These are phyloP conservation scores for Capsicum baccatum DNA, from an alignment of 257 asterid genomes.

Conservation along the genomic window DNA sequence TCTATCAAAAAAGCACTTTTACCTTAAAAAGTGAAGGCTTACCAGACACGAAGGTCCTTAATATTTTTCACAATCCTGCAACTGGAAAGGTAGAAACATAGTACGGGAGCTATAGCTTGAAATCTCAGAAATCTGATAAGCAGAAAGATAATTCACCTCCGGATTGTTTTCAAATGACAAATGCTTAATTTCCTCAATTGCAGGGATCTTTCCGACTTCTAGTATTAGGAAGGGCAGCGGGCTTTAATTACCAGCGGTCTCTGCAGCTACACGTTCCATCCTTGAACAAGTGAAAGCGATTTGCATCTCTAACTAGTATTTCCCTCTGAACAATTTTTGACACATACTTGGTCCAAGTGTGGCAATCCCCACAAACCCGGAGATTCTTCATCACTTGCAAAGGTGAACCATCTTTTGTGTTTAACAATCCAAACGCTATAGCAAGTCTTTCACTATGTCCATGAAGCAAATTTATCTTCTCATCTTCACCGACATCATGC, in stretches of 20 bases:
- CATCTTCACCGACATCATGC: conserved; percentile 62
- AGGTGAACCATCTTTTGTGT: conserved; percentile 58
- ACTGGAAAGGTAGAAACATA: background rate
- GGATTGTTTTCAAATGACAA: background rate
- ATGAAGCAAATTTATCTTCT: conserved; percentile 57
- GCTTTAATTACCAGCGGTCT: conserved; percentile 56
- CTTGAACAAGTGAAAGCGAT: conserved; percentile 60
- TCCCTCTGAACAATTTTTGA: conserved; percentile 57
- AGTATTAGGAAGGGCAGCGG: background rate
- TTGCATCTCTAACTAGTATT: conserved; percentile 68
- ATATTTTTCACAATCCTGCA: conserved; percentile 18
- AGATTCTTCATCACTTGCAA: conserved; percentile 69
- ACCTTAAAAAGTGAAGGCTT: background rate
- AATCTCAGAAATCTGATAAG: background rate
- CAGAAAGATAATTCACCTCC: background rate
- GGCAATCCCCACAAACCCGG: conserved; percentile 73
- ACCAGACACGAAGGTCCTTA: background rate
- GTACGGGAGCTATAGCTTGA: background rate
- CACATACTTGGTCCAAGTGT: conserved; percentile 61
- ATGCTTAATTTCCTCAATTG: background rate
- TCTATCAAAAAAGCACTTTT: background rate
- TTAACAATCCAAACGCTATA: conserved; percentile 60
- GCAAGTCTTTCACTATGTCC: conserved; percentile 72
- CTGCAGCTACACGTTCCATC: conserved; percentile 69
- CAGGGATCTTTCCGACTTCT: background rate